A percentile compares a stretch with the other conserved stretches of the same genome.
Evolutionary conservation across 2,329 filamentous ascomycete species (phyloP).

Genomic region (Cadophora sp.): DNA sequence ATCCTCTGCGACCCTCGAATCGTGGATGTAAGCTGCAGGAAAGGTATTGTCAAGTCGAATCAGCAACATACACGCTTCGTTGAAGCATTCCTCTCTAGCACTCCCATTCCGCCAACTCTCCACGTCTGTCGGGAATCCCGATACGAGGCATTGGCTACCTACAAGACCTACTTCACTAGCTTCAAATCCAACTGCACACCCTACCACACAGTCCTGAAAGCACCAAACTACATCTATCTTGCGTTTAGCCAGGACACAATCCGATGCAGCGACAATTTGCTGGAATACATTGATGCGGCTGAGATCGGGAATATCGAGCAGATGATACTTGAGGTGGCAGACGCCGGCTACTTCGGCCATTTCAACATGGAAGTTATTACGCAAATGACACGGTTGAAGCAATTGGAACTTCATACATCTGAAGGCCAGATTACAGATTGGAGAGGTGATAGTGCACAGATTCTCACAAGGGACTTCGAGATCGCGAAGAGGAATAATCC

Average conservation of each 20-base stretch:
- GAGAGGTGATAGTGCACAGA: constrained; percentile 24
- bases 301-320: constrained; percentile 31
- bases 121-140: constrained; percentile 44
- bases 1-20: constrained; percentile 31
- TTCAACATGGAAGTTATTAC: constrained; percentile 39
- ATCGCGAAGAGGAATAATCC: constrained; percentile 30
- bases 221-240: constrained; percentile 34
- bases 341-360: constrained; percentile 40
- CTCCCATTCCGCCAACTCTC: constrained; percentile 40
- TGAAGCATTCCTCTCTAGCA: constrained; percentile 32
- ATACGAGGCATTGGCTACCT: constrained; percentile 34
- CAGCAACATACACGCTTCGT: constrained; percentile 18
- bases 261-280: constrained; percentile 30
- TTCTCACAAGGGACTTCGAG: constrained; percentile 35
- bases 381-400: constrained; percentile 36
- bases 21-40: constrained; percentile 34
- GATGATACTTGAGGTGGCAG: constrained; percentile 36
- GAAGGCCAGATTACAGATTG: constrained; percentile 19
- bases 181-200: constrained; percentile 18
- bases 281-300: constrained; percentile 31
- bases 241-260: constrained; percentile 35
- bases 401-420: constrained; percentile 33
- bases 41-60: constrained; percentile 16
- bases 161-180: constrained; percentile 20
- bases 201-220: constrained; percentile 18